Evolutionary conservation across 805 yeast species (phyloP), one percentile per base, ranked within the genome.

Genomic region (Sporopachydermia quercuum): DNA sequence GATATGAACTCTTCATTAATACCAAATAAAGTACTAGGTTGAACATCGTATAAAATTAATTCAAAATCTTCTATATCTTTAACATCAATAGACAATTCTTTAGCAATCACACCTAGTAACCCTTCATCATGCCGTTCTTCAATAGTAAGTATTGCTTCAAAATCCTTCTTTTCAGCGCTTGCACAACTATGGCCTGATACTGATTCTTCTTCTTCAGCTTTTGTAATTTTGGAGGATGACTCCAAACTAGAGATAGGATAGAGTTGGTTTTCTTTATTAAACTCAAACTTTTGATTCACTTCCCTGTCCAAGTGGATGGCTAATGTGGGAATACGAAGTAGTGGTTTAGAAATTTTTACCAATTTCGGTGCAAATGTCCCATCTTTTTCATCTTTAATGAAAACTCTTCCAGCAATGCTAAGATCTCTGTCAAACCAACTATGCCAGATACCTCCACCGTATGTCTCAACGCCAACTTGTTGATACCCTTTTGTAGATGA

Each of bases 381-480:
- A 16, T 53, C 45, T 3, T 58, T 47, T 3, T 56, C 60, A 23
- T 68, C 68, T 34, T 61, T 66, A 14, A 83, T 79, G 54, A 78
- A 78, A 1, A 89, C 94, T 48, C 97, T 68, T 13, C 98, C 98
- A 5, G 96, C 97, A 43, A 86, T 63, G 33, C 89, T 70, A 49
- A 91, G 68, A 56, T 89, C 96, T 43, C 96, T 74, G 57, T 89
- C 98, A 53, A 91, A 89, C 96, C 97, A 89, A 3, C 95, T 74
- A 55, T 84, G 96, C 76, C 96, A 91, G 41, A 87, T 76, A 39
- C 95, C 91, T 27, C 97, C 97, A 42, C 98, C 97, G 53, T 89
- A 89, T 38, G 78, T 73, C 58, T 91, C 97, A 5, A 91, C 94
- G 33, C 95, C 97, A 15, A 91, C 75, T 56, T 87, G 95, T 41